Percentiles rank a stretch among this genome's conserved stretches.
phyloP scores from a whole-genome alignment of 1,284 basidiomycete species.

The Cutaneotrichosporon cutaneum region DNA sequence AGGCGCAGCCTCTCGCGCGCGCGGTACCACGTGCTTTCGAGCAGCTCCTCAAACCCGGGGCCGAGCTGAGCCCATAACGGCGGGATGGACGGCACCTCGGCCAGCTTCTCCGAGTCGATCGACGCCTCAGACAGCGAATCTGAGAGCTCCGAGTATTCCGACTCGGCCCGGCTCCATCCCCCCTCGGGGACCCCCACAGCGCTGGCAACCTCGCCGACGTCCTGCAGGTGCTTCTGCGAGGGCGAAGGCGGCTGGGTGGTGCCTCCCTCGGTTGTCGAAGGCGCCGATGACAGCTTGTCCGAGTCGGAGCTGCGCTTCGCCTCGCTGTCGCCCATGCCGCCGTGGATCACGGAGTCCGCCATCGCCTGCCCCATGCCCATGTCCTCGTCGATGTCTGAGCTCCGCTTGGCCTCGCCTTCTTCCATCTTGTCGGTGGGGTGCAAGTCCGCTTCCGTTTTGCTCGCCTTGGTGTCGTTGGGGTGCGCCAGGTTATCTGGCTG shows the following conservation, averaged over 20 bases:
- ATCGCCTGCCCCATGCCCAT: neutral
- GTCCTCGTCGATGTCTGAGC: neutral
- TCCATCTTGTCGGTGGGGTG: neutral
- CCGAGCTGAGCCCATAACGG: conserved; percentile 4
- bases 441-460: neutral
- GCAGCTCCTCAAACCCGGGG: conserved; percentile 7
- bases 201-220: neutral
- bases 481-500: neutral
- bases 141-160: neutral
- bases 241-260: neutral
- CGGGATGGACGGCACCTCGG: conserved; percentile 16
- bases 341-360: neutral
- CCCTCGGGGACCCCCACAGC: neutral
- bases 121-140: conserved; percentile 13
- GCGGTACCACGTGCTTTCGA: conserved; percentile 8
- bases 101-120: conserved; percentile 1
- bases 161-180: neutral
- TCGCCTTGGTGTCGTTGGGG: no score
- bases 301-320: neutral
- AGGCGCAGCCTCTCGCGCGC: conserved; percentile 17
- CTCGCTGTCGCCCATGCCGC: neutral
- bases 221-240: neutral
- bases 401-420: neutral
- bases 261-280: neutral
- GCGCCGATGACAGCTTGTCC: neutral